phyloP scores from a whole-genome alignment of 1,284 basidiomycete species.

The Volvariella volvacea region DNA sequence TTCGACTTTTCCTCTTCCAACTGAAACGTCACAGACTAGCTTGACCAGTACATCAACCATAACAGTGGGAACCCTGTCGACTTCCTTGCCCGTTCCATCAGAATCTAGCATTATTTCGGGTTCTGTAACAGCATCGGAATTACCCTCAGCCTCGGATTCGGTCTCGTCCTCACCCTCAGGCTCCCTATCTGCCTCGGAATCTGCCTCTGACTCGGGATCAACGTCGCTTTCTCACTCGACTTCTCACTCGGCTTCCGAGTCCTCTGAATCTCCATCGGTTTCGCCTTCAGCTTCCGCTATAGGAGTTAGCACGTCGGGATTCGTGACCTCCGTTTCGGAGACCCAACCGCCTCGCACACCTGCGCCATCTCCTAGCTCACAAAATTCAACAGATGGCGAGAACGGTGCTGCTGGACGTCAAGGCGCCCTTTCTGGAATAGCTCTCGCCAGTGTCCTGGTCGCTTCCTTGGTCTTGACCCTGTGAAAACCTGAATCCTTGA shows the following conservation, averaged over 20 bases:
- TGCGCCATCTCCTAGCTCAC: conserved; percentile 11
- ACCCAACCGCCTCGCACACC: conserved; percentile 5
- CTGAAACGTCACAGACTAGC: conserved; percentile 13
- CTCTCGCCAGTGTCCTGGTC: too few relatives aligned
- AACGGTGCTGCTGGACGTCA: too few relatives aligned
- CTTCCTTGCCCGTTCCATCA: conserved; percentile 11
- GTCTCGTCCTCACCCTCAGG: background rate
- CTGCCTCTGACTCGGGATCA: too few relatives aligned
- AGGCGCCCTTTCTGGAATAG: too few relatives aligned
- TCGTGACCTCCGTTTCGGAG: too few relatives aligned
- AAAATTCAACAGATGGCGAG: too few relatives aligned
- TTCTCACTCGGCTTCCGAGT: background rate
- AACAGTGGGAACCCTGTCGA: conserved; percentile 29
- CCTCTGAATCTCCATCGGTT: background rate
- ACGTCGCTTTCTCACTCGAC: background rate
- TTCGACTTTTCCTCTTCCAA: conserved; percentile 36
- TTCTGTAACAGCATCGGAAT: background rate
- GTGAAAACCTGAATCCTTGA: too few relatives aligned
- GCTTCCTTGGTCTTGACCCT: too few relatives aligned
- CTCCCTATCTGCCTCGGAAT: too few relatives aligned
- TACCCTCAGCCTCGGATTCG: background rate
- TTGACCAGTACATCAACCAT: conserved; percentile 22
- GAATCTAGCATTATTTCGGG: background rate
- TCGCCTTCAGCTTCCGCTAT: too few relatives aligned
- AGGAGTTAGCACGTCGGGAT: too few relatives aligned